Base-by-base conservation (phyloP, 345 rosid genomes). In the Gossypium arboreum region DNA sequence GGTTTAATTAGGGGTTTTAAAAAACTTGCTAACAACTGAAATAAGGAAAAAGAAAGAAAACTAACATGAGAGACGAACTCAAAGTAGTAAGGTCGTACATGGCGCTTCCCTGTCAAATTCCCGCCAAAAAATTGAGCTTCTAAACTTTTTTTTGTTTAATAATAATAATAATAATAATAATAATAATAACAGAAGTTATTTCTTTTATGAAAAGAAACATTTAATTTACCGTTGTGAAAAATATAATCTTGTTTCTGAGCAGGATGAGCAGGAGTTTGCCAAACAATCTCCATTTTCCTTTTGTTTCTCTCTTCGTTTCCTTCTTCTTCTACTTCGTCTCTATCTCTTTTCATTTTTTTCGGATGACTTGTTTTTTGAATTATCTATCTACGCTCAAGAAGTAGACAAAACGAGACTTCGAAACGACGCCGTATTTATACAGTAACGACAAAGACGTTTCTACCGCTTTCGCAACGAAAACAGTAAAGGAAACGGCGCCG, bases 31-130 rank as follows among this genome's bases (percentile, higher is more conserved):
- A 15, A 18, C 24, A 54, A 9, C 11, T n/a, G 18, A 54, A 57
- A 56, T 17, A 9, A 11, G 17, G 51, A 15, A 24, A 24, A 11
- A 29, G 18, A 70, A 47, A 34, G 41, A 34, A 52, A 34, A 79
- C 91, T 75, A 65, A 95, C 97, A 85, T 91, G 96, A 79, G 90
- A 87, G 74, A 93, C 80, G 88, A 95, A 93, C 86, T 90, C 97
- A 81, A 91, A 91, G 88, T 85, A 85, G 86, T 90, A 95, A 2
- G 97, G 93, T 73, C 82, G 86, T 73, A 91, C 99, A 67, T 87
- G 91, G 83, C 97, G 96, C 73, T 91, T 85, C 83, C 96, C 98
- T 87, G 82, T 72, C 79, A 20, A 55, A 80, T 63, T 73, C 76
- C 82, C 80, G 80, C 76, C 80, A 73, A 82, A 78, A 60, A 24